These are phyloP conservation scores for Cyclotella sp. DNA, from an alignment of 108 stramenopile species.

Conservation along the genomic window DNA sequence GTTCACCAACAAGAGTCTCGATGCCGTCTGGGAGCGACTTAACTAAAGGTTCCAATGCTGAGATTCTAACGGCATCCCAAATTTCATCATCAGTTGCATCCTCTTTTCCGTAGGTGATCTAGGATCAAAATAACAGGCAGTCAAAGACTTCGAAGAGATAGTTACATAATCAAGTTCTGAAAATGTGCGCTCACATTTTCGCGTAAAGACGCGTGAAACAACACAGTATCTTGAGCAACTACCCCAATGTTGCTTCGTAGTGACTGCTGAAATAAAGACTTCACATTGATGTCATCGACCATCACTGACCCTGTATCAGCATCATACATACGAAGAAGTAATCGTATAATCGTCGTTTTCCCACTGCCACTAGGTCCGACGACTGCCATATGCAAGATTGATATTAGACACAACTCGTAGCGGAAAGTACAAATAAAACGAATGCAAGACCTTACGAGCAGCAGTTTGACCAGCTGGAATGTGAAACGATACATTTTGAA, in stretches of 20 bases:
- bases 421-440: not conserved
- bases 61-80: constrained; percentile 41
- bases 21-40: constrained; percentile 65
- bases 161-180: not conserved
- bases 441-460: constrained; percentile 21
- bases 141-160: not conserved
- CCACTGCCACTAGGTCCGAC: constrained; percentile 71
- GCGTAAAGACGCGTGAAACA: constrained; percentile 75
- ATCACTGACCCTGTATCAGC: constrained; percentile 54
- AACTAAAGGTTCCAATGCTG: constrained; percentile 51
- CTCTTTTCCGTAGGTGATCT: constrained; percentile 63
- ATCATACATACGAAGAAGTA: constrained; percentile 75
- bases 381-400: not conserved
- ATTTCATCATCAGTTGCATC: constrained; percentile 66
- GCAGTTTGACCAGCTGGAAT: constrained; percentile 51
- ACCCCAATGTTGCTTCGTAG: constrained; percentile 70
- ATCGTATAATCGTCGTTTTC: constrained; percentile 70
- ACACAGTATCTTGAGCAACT: constrained; percentile 84
- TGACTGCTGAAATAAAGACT: constrained; percentile 47
- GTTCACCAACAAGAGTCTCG: constrained; percentile 83
- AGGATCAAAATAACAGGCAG: not conserved
- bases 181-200: constrained; percentile 43
- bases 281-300: constrained; percentile 71
- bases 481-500: constrained; percentile 34
- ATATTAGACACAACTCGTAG: not conserved